Base-by-base conservation (phyloP, 495 filamentous ascomycete genomes). In the Hypoxylon intermedium region DNA sequence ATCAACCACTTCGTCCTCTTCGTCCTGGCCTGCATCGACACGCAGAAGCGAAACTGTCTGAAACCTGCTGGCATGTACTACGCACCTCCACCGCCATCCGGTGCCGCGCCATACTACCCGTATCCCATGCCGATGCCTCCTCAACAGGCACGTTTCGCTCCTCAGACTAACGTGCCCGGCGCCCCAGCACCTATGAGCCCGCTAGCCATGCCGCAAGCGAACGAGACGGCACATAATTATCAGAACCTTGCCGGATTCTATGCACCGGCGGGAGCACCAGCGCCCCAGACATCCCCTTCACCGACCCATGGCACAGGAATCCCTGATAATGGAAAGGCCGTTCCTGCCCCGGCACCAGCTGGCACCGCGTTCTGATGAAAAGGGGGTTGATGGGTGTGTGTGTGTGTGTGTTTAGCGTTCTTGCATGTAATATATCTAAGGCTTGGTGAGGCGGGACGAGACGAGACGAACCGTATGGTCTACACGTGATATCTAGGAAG, bases 11-110 rank as follows among this genome's bases (percentile, higher is more conserved):
- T 81, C 58, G 46, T 73, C 31, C 69, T 81, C 5, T 79, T 81
- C 50, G 60, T 75, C 9, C 46, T 74, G n/a, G 74, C 75, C 0
- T 81, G 78, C 34, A 67, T 76, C 57, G 76, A 79, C 19, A 76
- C 74, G 11, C 51, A 72, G 44, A 65, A 58, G 40, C 50, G 67
- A 28, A 74, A 75, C 47, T 1, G 40, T 5, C 1, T 63, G 21
- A 60, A 34, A 19, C 55, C 67, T 21, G 37, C 58, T 0, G 62
- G 36, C 47, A 58, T 69, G 58, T 69, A 59, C 37, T 58, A 56
- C 28, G 33, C 53, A 2, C 60, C 58, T 9, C 36, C 65, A 1
- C 36, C 45, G 7, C 15, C 20, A 5, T 45, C 51, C 2, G 58
- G 53, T 15, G 52, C 31, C 5, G 26, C 61, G 15, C 60, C 62